Conservation (phyloP, 2,329 filamentous ascomycete species). For the Tolypocladium tundrense region DNA sequence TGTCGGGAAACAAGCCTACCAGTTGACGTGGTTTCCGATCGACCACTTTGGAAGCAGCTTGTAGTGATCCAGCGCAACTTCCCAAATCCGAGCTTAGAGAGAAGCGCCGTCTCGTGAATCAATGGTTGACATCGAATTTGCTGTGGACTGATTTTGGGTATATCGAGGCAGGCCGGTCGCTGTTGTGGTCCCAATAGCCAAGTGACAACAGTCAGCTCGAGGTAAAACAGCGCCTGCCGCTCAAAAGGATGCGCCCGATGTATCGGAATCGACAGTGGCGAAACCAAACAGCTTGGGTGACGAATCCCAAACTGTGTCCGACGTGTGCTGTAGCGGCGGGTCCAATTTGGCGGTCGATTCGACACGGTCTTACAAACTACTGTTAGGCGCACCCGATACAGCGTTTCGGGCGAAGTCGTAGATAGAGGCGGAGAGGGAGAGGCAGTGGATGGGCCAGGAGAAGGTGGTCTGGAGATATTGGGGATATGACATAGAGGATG, state of each 20-base stretch:
- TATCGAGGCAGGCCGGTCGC: not conserved
- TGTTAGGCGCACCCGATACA: not conserved
- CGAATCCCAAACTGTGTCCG: not conserved
- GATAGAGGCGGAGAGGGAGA: not conserved
- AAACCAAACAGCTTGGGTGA: not conserved
- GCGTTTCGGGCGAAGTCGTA: not conserved
- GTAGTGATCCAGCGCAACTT: not conserved
- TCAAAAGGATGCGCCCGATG: not conserved
- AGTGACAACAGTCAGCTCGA: not conserved
- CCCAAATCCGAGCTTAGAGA: not conserved
- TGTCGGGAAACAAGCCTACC: not conserved
- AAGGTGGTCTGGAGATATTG: not conserved
- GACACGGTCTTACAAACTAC: not conserved
- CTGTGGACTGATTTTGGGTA: not conserved
- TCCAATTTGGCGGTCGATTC: not conserved
- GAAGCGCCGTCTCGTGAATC: not conserved
- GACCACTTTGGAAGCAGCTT: not conserved
- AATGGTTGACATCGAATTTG: not conserved
- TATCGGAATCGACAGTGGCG: not conserved
- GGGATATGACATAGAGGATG: not conserved
- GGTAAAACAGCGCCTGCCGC: not conserved
- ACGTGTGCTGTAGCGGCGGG: not conserved
- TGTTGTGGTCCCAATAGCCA: not conserved
- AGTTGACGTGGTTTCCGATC: not conserved
- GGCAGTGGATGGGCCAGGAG: not conserved